A percentile compares a stretch with the other conserved stretches of the same genome.
These are phyloP conservation scores for Pneumocystis carinii DNA, from an alignment of 1,139 yeast genomes.

Conservation along the genomic window DNA sequence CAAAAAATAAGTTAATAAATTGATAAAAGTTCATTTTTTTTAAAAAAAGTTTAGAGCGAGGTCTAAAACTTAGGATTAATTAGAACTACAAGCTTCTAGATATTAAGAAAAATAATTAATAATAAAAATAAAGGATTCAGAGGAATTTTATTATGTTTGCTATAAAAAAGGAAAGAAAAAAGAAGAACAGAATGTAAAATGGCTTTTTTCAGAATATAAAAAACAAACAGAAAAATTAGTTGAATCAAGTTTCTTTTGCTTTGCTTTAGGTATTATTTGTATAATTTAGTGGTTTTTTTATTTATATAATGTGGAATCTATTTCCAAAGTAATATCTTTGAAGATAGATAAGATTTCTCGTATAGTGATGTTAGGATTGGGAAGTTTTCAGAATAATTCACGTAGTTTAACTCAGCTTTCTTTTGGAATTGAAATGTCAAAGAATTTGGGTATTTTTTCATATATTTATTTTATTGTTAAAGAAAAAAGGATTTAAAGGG, in stretches of 20 bases:
- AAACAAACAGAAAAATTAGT: not conserved
- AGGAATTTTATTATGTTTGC: not conserved
- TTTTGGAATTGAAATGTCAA: not conserved
- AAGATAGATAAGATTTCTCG: not conserved
- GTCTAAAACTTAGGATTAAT: not conserved
- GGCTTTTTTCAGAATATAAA: not conserved
- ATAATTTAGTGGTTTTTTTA: not conserved
- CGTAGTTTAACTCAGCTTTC: not conserved
- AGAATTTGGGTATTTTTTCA: not conserved
- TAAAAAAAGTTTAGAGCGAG: not conserved
- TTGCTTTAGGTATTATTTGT: not conserved
- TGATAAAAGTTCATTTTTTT: not conserved
- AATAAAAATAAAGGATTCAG: not conserved
- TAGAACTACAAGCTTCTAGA: not conserved
- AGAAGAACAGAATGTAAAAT: not conserved
- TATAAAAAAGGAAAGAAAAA: not conserved
- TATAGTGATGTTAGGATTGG: not conserved
- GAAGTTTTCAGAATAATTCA: not conserved
- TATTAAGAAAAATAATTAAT: not conserved
- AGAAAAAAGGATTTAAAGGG: not conserved
- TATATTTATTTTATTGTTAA: not conserved
- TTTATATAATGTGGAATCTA: not conserved
- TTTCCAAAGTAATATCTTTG: not conserved
- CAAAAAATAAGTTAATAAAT: not conserved
- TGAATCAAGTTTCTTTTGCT: not conserved